Base-by-base conservation (phyloP, 345 rosid species). In the Litchi chinensis region DNA sequence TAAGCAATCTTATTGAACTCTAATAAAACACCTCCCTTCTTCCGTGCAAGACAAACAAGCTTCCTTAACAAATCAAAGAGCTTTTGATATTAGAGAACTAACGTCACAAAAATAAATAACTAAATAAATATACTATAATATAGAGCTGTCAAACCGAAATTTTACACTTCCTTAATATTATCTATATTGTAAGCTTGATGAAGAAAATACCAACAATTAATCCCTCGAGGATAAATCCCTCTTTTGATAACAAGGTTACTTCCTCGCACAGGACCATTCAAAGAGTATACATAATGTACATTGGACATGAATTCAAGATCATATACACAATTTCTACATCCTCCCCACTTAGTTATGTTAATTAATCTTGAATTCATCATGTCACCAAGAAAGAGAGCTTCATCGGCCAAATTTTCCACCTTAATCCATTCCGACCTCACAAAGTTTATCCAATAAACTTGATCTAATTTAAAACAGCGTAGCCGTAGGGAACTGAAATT, bases 391-490 rank as follows among this genome's bases (percentile, higher is more conserved):
- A 76, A 65, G 15, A 65, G 39, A 10, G 64, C 69, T 18, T 65
- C 3, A 37, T 37, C 13, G 10, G 28, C 78, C 13, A 75, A 21
- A 43, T 75, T 50, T 19, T 50, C 56, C 64, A 52, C 62, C 78
- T n/a, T 50, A 44, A 48, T 63, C 78, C 60, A 75, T 21, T 65
- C 39, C 37, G 8, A 19, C 28, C n/a, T 37, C n/a, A 1, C 1
- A 75, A 75, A 75, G 26, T 75, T 37, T 65, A 65, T 62, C 2
- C 18, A 15, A n/a, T 62, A 62, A 40, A 74, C 68, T 13, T 50
- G 56, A 41, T 5, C 44, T 41, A 41, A 6, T 32, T 32, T 32
- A 3, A 32, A 32, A 32, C 16, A 9, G 8, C 19, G 48, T n/a
- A 9, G 26, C 10, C 10, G 10, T 18, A 65, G 37, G 13, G 66